These are phyloP conservation scores for Spatholobus suberectus DNA, from an alignment of 306 rosid genomes.

Conservation along the genomic window DNA sequence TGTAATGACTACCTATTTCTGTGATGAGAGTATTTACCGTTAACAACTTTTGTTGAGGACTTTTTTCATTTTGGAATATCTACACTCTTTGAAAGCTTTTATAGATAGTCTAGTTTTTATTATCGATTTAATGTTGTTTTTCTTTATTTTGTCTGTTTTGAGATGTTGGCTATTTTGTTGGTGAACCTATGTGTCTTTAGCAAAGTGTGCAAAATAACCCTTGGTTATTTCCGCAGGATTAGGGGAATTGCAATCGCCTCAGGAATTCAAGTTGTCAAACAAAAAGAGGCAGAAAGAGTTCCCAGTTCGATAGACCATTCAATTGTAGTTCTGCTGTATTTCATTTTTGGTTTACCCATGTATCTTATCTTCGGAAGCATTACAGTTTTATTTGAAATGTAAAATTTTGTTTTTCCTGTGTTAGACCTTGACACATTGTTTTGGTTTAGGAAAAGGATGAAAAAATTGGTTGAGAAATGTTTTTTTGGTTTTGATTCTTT, in stretches of 20 bases:
- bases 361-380: background rate
- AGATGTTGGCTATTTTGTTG: constrained; percentile 10
- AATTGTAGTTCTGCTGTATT: constrained; percentile 29
- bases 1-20: background rate
- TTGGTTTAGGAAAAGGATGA: background rate
- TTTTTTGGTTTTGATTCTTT: background rate
- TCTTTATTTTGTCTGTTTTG: constrained; percentile 7
- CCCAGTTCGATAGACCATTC: constrained; percentile 8
- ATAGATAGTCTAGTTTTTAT: background rate
- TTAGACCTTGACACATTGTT: constrained; percentile 19
- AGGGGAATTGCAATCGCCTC: constrained; percentile 26
- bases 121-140: background rate
- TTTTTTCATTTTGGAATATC: background rate
- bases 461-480: background rate
- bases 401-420: constrained; percentile 12
- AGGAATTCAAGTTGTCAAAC: constrained; percentile 35
- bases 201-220: background rate
- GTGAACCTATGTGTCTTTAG: background rate
- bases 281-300: constrained; percentile 27
- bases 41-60: background rate
- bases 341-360: background rate
- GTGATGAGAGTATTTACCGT: background rate
- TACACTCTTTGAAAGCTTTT: constrained; percentile 5
- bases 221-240: constrained; percentile 44
- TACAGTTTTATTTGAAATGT: constrained; percentile 20